These are phyloP conservation scores for Ophiocordyceps sinensis DNA, from an alignment of 2,329 filamentous ascomycete species.

Conservation along the genomic window DNA sequence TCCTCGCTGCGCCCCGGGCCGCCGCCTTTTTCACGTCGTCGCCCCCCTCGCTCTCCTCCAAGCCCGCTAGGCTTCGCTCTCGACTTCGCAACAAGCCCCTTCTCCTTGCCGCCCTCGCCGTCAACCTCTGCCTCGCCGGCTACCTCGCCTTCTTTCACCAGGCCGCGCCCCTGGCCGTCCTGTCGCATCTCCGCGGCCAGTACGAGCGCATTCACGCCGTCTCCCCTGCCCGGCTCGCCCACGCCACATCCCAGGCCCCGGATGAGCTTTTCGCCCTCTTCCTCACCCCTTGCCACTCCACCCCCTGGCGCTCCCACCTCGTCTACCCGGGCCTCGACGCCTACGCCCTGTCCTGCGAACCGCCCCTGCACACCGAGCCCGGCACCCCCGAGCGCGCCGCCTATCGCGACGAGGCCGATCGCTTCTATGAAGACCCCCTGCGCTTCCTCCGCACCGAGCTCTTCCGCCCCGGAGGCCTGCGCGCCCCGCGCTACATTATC, in stretches of 20 bases:
- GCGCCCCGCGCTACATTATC: slow-evolving; percentile 40
- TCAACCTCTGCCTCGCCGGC: slow-evolving; percentile 56
- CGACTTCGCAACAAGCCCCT: slow-evolving; percentile 36
- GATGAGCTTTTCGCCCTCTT: slow-evolving; percentile 56
- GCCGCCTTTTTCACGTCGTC: slow-evolving; percentile 45
- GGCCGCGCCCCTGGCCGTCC: slow-evolving; percentile 60
- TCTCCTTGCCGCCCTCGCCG: slow-evolving; percentile 41
- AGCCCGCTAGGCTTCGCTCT: slow-evolving; percentile 10
- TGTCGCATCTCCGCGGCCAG: slow-evolving; percentile 59
- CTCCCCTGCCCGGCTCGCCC: slow-evolving; percentile 7
- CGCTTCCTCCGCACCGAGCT: slow-evolving; percentile 42
- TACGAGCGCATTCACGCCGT: slow-evolving; percentile 45
- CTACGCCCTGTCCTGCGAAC: slow-evolving; percentile 82
- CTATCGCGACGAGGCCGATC: slow-evolving; percentile 83
- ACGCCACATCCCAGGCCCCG: slow-evolving; percentile 6
- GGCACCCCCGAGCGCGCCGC: slow-evolving; percentile 41
- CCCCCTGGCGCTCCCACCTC: slow-evolving; percentile 84
- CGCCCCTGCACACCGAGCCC: slow-evolving; percentile 55
- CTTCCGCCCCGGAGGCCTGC: slow-evolving; percentile 15
- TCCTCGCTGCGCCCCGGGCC: slow-evolving; percentile 58
- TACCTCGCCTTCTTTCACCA: slow-evolving; percentile 72
- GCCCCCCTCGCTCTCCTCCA: slow-evolving; percentile 12
- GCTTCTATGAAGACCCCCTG: slow-evolving; percentile 60
- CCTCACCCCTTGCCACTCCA: slow-evolving; percentile 90
- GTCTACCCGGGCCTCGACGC: slow-evolving; percentile 60